Conservation (phyloP, 2,329 filamentous ascomycete genomes). For the Sporothrix dimorphospora region DNA sequence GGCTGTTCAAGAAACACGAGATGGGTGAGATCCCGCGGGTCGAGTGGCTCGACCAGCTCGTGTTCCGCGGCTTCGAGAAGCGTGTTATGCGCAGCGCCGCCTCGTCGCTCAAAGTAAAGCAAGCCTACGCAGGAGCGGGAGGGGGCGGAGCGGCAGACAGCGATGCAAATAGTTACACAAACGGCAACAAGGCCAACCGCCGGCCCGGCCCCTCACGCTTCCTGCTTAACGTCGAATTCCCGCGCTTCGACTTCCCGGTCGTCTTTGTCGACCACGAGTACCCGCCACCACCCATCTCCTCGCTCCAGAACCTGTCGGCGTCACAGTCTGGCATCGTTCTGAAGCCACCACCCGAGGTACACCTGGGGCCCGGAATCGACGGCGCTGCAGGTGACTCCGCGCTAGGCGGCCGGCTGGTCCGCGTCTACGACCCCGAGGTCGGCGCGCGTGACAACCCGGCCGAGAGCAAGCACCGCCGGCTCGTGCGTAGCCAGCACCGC, state of each 20-base stretch:
- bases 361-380: constrained; percentile 81
- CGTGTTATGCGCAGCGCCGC: constrained; percentile 66
- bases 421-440: constrained; percentile 92
- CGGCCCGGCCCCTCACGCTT: constrained; percentile 62
- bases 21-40: constrained; percentile 94
- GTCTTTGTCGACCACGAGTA: constrained; percentile 97
- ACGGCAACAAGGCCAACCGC: constrained; percentile 43
- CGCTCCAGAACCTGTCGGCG: constrained; percentile 65
- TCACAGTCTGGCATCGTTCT: constrained; percentile 70
- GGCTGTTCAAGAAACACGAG: constrained; percentile 94
- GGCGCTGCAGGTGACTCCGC: constrained; percentile 48
- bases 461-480: constrained; percentile 88
- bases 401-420: constrained; percentile 67
- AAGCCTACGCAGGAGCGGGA: constrained; percentile 48
- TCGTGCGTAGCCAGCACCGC: constrained; percentile 86
- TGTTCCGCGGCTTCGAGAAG: constrained; percentile 88
- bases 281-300: constrained; percentile 78
- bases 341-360: constrained; percentile 84
- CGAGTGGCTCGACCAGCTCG: constrained; percentile 93
- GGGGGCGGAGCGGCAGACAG: constrained; percentile 40
- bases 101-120: constrained; percentile 59
- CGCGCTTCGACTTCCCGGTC: constrained; percentile 92
- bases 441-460: constrained; percentile 89
- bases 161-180: constrained; percentile 41
- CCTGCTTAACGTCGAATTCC: constrained; percentile 85